Conservation (phyloP, 2,329 filamentous ascomycete species). For the Aspergillus calidoustus region DNA sequence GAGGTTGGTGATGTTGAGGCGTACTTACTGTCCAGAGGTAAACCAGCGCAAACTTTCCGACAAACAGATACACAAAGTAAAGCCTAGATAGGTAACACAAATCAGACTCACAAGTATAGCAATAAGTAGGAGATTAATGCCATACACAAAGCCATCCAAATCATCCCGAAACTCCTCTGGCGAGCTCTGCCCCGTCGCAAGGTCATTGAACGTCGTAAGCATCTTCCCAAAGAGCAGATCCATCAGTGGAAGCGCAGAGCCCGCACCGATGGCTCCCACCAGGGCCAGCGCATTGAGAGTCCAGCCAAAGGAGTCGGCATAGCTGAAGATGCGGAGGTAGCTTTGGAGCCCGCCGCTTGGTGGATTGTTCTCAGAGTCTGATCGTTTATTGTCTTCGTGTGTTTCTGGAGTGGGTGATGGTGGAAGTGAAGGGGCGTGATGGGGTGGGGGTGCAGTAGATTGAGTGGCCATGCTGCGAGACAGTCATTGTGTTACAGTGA, state of each 20-base stretch:
- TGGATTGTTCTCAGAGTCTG: background rate
- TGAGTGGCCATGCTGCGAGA: too few relatives aligned
- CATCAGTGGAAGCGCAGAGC: conserved; percentile 10
- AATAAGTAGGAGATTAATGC: background rate
- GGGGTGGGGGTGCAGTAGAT: background rate
- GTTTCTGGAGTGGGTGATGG: background rate
- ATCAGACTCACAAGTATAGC: background rate
- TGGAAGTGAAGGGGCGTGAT: background rate
- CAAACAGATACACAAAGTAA: conserved; percentile 84
- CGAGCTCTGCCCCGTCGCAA: background rate
- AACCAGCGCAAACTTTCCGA: conserved; percentile 49
- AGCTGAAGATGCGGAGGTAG: conserved; percentile 10
- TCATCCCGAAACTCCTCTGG: conserved; percentile 1
- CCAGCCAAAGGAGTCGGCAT: background rate
- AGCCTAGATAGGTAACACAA: conserved; percentile 45
- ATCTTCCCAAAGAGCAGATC: conserved; percentile 18
- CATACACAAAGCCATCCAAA: conserved; percentile 10
- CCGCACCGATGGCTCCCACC: conserved; percentile 7
- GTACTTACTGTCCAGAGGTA: background rate
- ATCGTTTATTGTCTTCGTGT: background rate
- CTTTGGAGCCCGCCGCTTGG: background rate
- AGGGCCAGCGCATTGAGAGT: conserved; percentile 4
- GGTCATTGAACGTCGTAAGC: conserved; percentile 8
- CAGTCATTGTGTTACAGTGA: too few relatives aligned
- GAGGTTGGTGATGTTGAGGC: conserved; percentile 60